Conservation (phyloP, 2,329 filamentous ascomycete species). For the Knoxdaviesia proteae region DNA sequence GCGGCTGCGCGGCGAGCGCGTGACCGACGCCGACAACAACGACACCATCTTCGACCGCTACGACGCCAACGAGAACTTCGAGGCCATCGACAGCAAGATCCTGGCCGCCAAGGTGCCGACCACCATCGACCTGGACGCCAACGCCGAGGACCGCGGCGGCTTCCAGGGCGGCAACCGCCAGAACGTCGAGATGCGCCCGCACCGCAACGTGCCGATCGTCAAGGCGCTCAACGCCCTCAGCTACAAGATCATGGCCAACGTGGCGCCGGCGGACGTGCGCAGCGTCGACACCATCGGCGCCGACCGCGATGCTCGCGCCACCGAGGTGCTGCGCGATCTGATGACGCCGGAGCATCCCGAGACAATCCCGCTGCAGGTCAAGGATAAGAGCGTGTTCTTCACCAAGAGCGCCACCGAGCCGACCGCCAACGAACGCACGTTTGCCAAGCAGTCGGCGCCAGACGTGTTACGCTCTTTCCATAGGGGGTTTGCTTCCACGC, state of each 20-base stretch:
- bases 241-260: conserved; percentile 80
- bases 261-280: conserved; percentile 55
- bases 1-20: conserved; percentile 74
- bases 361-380: conserved; percentile 67
- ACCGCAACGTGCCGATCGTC: conserved; percentile 68
- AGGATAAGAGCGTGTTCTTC: conserved; percentile 71
- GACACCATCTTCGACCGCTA: conserved; percentile 77
- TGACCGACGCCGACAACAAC: conserved; percentile 53
- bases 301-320: conserved; percentile 53
- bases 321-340: conserved; percentile 63
- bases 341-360: conserved; percentile 52
- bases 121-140: conserved; percentile 81
- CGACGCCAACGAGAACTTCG: conserved; percentile 48
- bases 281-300: conserved; percentile 34
- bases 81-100: conserved; percentile 28
- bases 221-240: conserved; percentile 76
- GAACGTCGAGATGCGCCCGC: conserved; percentile 74
- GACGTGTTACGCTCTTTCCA: conserved; percentile 46
- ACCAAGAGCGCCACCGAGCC: conserved; percentile 32
- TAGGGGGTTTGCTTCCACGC: conserved; percentile 19
- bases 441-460: conserved; percentile 47
- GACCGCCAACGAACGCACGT: conserved; percentile 26
- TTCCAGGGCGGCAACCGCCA: conserved; percentile 64
- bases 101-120: conserved; percentile 53
- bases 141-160: conserved; percentile 85